Evolutionary conservation across 2,329 filamentous ascomycete genomes (phyloP), one percentile per base, ranked within the genome.

Genomic region (Aspergillus niger): DNA sequence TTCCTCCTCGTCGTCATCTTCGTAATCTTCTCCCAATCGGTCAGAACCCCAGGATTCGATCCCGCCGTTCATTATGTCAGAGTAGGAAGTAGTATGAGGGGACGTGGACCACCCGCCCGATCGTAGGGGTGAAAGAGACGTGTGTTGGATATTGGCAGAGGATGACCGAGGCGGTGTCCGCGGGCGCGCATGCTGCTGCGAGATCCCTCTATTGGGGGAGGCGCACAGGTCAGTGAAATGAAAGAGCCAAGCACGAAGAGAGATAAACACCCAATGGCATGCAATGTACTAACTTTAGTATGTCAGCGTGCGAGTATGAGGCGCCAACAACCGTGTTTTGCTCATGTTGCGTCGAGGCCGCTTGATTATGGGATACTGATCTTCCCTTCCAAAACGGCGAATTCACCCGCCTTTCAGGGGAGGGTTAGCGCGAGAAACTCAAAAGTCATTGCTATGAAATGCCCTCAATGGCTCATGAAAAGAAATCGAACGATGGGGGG

Each of bases 221-320:
- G 30, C 59, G 20, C 17, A 30, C 7, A 41, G 32, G 20, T 53
- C 44, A 55, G 58, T 64, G 63, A 67, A 26, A n/a, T 38, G 30
- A n/a, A 28, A 15, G 36, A 53, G 32, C 56, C 56, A 64, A 61
- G 39, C 8, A 8, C 22, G 43, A 54, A 43, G 39, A 13, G 4
- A 22, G 44, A 8, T 8, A 20, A 17, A 28, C 10, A 22, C 10
- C n/a, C 8, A 4, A 50, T 30, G 28, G n/a, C 32, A 11, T 7
- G 11, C 41, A 24, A 50, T 53, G 51, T 53, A 60, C 61, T 61
- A 94, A 90, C 77, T 94, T 96, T 69, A 97, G 83, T 73, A 97
- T 91, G 79, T 98, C 93, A 28, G 94, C 91, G 77, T 99, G 95
- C 13, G 95, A 98, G 75, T 99, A 99, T 49, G 93, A 90, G 59